A percentile compares a stretch with the other conserved stretches of the same genome.
Conservation (phyloP, 2,329 filamentous ascomycete species). For the Aspergillus hiratsukae region DNA sequence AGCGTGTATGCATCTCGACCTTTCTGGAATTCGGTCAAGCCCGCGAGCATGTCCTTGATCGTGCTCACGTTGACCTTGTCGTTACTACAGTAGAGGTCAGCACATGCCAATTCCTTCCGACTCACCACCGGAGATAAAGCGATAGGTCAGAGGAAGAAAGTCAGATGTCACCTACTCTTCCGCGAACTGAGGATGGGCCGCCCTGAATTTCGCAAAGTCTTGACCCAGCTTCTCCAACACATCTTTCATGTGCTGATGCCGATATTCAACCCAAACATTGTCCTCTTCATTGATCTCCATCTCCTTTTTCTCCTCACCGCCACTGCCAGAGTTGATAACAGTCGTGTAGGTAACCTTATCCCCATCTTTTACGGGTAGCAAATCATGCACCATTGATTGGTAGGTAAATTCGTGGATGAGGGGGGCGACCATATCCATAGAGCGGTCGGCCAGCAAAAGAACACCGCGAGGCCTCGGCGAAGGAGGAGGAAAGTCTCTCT, state of each 20-base stretch:
- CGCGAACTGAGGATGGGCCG: constrained; percentile 87
- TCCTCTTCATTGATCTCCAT: constrained; percentile 89
- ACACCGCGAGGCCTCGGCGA: constrained; percentile 70
- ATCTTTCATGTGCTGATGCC: constrained; percentile 96
- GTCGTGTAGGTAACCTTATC: constrained; percentile 87
- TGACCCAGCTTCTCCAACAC: constrained; percentile 89
- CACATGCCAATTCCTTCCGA: neutral
- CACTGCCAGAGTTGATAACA: constrained; percentile 67
- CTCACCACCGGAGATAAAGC: constrained; percentile 2
- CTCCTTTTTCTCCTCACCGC: constrained; percentile 73
- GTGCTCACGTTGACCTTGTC: constrained; percentile 74
- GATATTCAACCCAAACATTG: constrained; percentile 90
- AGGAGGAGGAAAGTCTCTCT: constrained; percentile 76
- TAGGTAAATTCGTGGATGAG: constrained; percentile 96
- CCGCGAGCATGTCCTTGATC: constrained; percentile 96
- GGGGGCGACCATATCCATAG: constrained; percentile 86
- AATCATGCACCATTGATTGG: constrained; percentile 94
- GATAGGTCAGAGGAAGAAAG: neutral
- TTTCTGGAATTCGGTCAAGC: constrained; percentile 88
- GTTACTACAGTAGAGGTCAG: constrained; percentile 41
- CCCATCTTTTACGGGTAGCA: constrained; percentile 80
- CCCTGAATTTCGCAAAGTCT: constrained; percentile 88
- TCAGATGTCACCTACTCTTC: constrained; percentile 49
- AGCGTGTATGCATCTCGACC: constrained; percentile 94
- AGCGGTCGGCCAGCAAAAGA: constrained; percentile 81